These are phyloP conservation scores for Juglanconis sp. DNA, from an alignment of 2,329 filamentous ascomycete species.

Conservation along the genomic window DNA sequence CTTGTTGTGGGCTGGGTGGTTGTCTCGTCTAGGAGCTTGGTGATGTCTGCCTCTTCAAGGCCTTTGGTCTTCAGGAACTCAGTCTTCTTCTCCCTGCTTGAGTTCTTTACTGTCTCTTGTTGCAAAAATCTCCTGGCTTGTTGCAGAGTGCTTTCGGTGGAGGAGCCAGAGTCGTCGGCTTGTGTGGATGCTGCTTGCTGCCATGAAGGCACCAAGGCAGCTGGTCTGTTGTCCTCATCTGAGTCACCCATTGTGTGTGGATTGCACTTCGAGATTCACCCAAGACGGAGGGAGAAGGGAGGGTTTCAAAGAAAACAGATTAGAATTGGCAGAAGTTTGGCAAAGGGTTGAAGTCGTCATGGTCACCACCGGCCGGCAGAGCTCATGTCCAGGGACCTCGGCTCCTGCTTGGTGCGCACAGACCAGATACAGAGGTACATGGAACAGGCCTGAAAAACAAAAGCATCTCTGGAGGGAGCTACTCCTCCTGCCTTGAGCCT, in stretches of 20 bases:
- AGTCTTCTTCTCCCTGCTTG: constrained; percentile 68
- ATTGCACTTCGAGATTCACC: not conserved
- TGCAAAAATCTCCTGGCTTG: constrained; percentile 74
- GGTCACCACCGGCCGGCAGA: not conserved
- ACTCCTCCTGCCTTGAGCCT: not conserved
- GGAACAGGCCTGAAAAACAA: not conserved
- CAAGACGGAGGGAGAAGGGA: not conserved
- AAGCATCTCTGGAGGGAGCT: too few species aligned
- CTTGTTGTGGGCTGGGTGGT: not conserved
- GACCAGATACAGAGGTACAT: constrained; percentile 7
- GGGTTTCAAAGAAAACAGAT: not conserved
- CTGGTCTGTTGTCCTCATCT: constrained; percentile 18
- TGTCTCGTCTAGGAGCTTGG: constrained; percentile 53
- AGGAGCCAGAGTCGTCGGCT: not conserved
- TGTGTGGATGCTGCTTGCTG: constrained; percentile 15
- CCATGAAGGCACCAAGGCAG: constrained; percentile 19
- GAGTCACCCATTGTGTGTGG: constrained; percentile 21
- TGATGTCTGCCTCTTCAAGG: constrained; percentile 63
- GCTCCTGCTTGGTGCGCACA: constrained; percentile 7
- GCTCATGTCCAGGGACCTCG: constrained; percentile 11
- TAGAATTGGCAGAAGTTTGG: not conserved
- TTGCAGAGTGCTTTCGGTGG: constrained; percentile 42
- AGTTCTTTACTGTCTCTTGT: constrained; percentile 68
- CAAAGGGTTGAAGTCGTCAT: not conserved
- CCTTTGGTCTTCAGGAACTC: constrained; percentile 78